phyloP scores from a whole-genome alignment of 1,284 basidiomycete genomes.

The Vanrija humicola region DNA sequence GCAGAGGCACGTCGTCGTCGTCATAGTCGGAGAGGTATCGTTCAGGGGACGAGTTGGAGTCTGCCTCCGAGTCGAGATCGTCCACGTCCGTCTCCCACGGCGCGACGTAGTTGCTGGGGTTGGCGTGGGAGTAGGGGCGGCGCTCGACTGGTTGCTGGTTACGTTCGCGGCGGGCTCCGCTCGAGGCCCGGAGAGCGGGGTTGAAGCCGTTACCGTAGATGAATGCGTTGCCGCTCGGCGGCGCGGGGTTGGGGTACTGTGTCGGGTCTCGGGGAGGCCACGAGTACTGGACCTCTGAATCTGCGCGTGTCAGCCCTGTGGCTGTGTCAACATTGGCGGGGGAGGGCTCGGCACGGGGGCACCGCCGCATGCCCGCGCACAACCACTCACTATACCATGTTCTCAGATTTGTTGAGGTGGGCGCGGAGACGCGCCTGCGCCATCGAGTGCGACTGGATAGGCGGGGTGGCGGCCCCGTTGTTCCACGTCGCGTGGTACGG shows the following conservation, averaged over 20 bases:
- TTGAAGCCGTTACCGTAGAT: slow-evolving; percentile 74
- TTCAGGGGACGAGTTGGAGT: slow-evolving; percentile 38
- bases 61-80: slow-evolving; percentile 13
- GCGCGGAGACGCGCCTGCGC: slow-evolving; percentile 16
- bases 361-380: too few relatives aligned
- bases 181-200: slow-evolving; percentile 65
- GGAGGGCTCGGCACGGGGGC: background rate
- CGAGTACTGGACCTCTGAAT: slow-evolving; percentile 45
- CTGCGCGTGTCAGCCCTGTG: slow-evolving; percentile 30
- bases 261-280: slow-evolving; percentile 56
- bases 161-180: slow-evolving; percentile 35
- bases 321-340: slow-evolving; percentile 3
- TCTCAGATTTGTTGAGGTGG: slow-evolving; percentile 9
- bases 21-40: slow-evolving; percentile 49
- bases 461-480: slow-evolving; percentile 3
- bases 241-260: slow-evolving; percentile 32
- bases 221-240: slow-evolving; percentile 63
- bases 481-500: slow-evolving; percentile 5
- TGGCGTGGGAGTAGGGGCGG: too few relatives aligned
- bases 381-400: slow-evolving; percentile 12
- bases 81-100: slow-evolving; percentile 22
- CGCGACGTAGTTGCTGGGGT: background rate
- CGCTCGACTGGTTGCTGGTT: too few relatives aligned
- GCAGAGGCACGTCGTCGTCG: slow-evolving; percentile 36
- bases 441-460: background rate